Evolutionary conservation across 192 early-diverging fungal genomes (phyloP), one percentile per base, ranked within the genome.

Genomic region (Oehlia diaphana): DNA sequence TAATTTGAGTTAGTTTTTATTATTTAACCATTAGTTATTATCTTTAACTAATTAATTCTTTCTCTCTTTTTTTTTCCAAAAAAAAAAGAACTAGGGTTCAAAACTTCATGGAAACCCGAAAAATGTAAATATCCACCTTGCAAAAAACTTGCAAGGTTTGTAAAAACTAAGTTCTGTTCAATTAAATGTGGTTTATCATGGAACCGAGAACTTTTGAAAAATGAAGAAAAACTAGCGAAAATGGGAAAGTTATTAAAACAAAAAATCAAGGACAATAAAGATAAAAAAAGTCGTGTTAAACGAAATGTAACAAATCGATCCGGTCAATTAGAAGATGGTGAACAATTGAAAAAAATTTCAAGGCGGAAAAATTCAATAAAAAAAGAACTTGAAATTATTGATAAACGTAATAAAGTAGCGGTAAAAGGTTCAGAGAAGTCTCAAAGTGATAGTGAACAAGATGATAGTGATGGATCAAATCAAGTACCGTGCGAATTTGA

Each of bases 151-250:
- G 85, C 83, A 5, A 71, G 77, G 26, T 64, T 70, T 21, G 80
- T 80, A 28, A 72, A 79, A 50, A 86, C 84, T 28, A 88, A 86
- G 79, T 90, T 89, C 63, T 90, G 89, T 68, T 88, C 88, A 23
- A 77, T 81, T 33, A 84, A 84, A 62, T 90, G 89, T 74, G 88
- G 89, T 23, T 79, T 90, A 23, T 62, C 83, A 66, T 79, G 85
- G 63, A 82, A 83, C 19, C 83, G 84, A 26, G 75, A 84, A 67
- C 77, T 88, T 39, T 81, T 79, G 16, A 77, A 86, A 28, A 83
- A 82, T 3, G 88, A 90, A 79, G 83, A 80, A 35, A 69, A 67
- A 4, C 77, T 71, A 4, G 82, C 63, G 14, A 66, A 68, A 49
- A 63, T 78, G 63, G 35, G 62, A 19, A 39, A n/a, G 3, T 33